Evolutionary conservation across 176 grass and related monocot genomes (phyloP).

Genomic region (Zizania latifolia): DNA sequence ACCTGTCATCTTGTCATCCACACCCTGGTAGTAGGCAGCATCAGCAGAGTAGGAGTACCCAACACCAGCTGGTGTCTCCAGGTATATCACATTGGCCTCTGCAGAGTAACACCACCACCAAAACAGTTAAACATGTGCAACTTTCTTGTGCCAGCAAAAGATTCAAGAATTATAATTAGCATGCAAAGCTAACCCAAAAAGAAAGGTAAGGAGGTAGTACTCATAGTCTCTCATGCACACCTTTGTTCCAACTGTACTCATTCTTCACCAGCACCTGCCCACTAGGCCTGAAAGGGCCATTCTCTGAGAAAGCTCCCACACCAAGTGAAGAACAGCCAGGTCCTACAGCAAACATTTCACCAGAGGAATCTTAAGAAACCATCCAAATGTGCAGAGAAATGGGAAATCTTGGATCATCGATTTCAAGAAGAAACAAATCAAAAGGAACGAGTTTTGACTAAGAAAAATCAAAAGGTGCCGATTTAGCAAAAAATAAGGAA

Average conservation of each 20-base stretch:
- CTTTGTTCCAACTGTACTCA: conserved; percentile 99
- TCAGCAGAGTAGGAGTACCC: conserved; percentile 84
- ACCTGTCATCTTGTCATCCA: conserved; percentile 95
- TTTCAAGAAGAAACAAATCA: not conserved
- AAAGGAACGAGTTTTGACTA: not conserved
- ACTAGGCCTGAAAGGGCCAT: conserved; percentile 93
- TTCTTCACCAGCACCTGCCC: conserved; percentile 67
- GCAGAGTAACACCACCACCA: not conserved
- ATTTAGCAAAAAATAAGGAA: too few relatives aligned
- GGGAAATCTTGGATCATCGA: not conserved
- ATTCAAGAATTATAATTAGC: conserved; percentile 24
- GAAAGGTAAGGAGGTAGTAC: conserved; percentile 6
- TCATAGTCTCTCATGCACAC: conserved; percentile 38
- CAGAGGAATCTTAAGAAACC: conserved; percentile 21
- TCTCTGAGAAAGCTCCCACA: conserved; percentile 98
- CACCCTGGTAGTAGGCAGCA: conserved; percentile 67
- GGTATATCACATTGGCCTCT: conserved; percentile 92
- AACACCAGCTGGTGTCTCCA: conserved; percentile 87
- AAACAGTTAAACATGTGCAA: conserved; percentile 16
- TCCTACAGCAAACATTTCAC: conserved; percentile 34
- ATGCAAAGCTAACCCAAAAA: conserved; percentile 24
- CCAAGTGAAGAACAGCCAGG: conserved; percentile 98
- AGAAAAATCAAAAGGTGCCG: not conserved
- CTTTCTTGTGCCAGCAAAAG: conserved; percentile 26
- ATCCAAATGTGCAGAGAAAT: not conserved